phyloP scores from a whole-genome alignment of 2,329 filamentous ascomycete species.

The Ophiobolus disseminans region DNA sequence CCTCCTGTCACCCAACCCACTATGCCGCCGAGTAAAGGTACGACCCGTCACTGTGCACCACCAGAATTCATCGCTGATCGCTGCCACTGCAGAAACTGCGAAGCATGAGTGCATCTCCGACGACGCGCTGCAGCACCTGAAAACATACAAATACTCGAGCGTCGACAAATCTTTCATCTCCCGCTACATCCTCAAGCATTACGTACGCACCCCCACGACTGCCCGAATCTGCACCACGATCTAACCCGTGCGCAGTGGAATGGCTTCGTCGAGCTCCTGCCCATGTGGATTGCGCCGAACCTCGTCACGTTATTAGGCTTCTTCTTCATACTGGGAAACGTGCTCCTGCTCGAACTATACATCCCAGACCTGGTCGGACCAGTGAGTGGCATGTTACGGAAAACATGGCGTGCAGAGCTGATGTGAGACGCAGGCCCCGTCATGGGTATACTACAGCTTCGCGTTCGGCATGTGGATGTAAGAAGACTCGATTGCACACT shows the following conservation, averaged over 20 bases:
- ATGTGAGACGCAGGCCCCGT: constrained; percentile 67
- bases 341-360: constrained; percentile 75
- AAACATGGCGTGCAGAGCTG: constrained; percentile 9
- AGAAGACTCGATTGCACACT: constrained; percentile 15
- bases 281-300: constrained; percentile 96
- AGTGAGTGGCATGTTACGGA: constrained; percentile 60
- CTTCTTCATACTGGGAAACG: constrained; percentile 88
- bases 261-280: constrained; percentile 87
- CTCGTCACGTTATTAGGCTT: constrained; percentile 97
- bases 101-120: constrained; percentile 80
- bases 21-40: constrained; percentile 49
- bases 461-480: constrained; percentile 95
- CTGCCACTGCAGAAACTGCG: constrained; percentile 58
- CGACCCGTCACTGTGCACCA: constrained; percentile 5
- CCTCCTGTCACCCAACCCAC: constrained; percentile 45
- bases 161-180: constrained; percentile 96
- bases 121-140: constrained; percentile 88
- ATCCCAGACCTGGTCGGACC: constrained; percentile 92
- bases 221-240: constrained; percentile 10
- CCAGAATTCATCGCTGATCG: constrained; percentile 5
- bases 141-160: constrained; percentile 95
- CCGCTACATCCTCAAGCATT: constrained; percentile 91
- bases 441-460: constrained; percentile 96
- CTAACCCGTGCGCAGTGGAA: constrained; percentile 77
- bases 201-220: constrained; percentile 67